Base-by-base conservation (phyloP, 2,329 filamentous ascomycete genomes). In the Verticillium alfalfae region DNA sequence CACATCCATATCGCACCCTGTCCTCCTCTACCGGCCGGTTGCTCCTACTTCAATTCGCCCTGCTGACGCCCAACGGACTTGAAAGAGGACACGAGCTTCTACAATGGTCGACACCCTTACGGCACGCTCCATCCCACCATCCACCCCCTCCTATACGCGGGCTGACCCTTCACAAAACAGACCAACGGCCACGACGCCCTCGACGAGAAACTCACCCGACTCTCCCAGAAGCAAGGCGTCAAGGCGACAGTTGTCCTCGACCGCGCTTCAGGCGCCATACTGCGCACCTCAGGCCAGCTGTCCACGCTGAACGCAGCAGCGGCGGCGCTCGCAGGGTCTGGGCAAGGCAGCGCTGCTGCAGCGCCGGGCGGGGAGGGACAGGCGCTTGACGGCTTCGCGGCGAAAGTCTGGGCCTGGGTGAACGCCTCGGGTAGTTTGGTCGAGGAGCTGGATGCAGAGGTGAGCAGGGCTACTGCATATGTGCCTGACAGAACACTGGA, bases 171-270 rank as follows among this genome's bases (percentile, higher is more conserved):
- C n/a, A 18, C 18, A 18, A 2, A 52, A 10, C 67, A 79, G 74
- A 67, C 73, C 60, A 78, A 77, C 67, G 79, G 78, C 65, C 80
- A 85, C 63, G 87, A 90, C 68, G 84, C 84, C 52, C 82, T 91
- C 63, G 83, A 86, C 59, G 84, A 87, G 78, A 78, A 85, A 64
- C 83, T 93, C 63, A 84, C 84, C 56, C 87, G 89, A 18, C 81
- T 95, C 55, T 87, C 89, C 49, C 89, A 89, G 71, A 94, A 94
- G 70, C 84, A 89, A 36, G 90, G 90, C 64, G 91, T 95, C 59
- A 90, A 90, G 72, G 90, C 89, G 67, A 90, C 90, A 61, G 82
- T 95, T 57, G 85, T 92, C 60, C 80, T 95, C 52, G 90, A 93
- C 67, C 86, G 90, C 61, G 77, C 84, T 15, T 88, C 84, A 26